Evolutionary conservation across 495 filamentous ascomycete species (phyloP), one percentile per base, ranked within the genome.

Genomic region (Talaromyces thailandensis): DNA sequence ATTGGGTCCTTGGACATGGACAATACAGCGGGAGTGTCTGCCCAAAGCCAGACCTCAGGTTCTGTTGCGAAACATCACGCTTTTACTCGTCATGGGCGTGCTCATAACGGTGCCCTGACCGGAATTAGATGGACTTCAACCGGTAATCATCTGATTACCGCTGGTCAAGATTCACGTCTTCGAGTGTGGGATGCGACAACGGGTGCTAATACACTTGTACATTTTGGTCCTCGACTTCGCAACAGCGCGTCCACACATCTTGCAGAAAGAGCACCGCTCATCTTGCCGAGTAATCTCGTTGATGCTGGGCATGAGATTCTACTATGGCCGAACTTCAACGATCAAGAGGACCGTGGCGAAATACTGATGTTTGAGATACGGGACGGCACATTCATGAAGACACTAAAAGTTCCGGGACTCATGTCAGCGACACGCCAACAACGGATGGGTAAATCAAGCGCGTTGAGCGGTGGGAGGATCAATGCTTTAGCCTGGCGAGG

Each of bases 51-150:
- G 62, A 67, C 66, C 52, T 64, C 67, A 26, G 23, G 51, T 25
- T 69, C 70, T 31, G 73, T 71, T 63, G 59, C 71, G 58, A 71
- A 71, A 55, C 72, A 75, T 8, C 77, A 84, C 40, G 79, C 79
- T 0, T 76, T 77, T 55, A 80, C 78, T 1, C 77, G 70, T 31
- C 71, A 76, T 56, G 77, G 77, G 4, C 82, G 82, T 56, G 88
- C 93, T 7, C 92, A 96, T 66, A 76, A 76, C 21, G 91, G 88
- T 0, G 81, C 89, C 21, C 91, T 92, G 50, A 96, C 95, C 64
- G 90, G 90, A 0, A 77, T 96, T 14, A 79, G 86, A 0, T 97
- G 90, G 91, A 91, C 89, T 7, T 85, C 90, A 56, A 84, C 88
- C 71, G 91, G 92, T 7, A 72, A 71, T 14, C 82, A 88, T 61